Evolutionary conservation across 805 yeast species (phyloP).

Genomic region (Candida ulmi): DNA sequence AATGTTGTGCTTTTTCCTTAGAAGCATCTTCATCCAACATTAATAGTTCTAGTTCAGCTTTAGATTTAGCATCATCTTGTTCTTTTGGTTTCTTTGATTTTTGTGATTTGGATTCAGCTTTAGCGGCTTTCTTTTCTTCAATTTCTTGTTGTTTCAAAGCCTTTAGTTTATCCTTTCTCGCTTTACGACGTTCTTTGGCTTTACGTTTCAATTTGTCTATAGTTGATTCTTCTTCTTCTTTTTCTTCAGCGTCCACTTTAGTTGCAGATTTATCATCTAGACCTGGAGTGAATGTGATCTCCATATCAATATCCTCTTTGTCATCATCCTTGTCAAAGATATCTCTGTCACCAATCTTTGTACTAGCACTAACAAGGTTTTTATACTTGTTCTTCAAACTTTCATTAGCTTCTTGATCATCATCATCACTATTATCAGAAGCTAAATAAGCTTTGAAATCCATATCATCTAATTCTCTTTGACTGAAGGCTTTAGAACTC

Average conservation of each 20-base stretch:
- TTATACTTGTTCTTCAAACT: slow-evolving; percentile 54
- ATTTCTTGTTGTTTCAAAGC: slow-evolving; percentile 48
- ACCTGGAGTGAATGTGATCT: slow-evolving; percentile 92
- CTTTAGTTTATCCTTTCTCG: slow-evolving; percentile 73
- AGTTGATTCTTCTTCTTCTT: slow-evolving; percentile 55
- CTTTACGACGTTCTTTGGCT: slow-evolving; percentile 88
- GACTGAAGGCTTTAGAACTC: slow-evolving; percentile 77
- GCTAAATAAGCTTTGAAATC: slow-evolving; percentile 92
- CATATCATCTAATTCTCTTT: slow-evolving; percentile 83
- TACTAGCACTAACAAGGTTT: slow-evolving; percentile 42
- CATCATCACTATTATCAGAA: slow-evolving; percentile 60
- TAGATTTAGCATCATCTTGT: slow-evolving; percentile 34
- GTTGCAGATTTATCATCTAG: slow-evolving; percentile 39
- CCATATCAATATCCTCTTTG: slow-evolving; percentile 81
- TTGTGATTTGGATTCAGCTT: slow-evolving; percentile 22
- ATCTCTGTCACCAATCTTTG: slow-evolving; percentile 29
- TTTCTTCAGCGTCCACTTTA: slow-evolving; percentile 22
- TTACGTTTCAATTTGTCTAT: slow-evolving; percentile 77
- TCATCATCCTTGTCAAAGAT: slow-evolving; percentile 34
- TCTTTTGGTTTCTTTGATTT: slow-evolving; percentile 22
- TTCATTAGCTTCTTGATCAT: slow-evolving; percentile 26
- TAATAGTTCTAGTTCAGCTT: slow-evolving; percentile 69
- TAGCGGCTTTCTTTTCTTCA: slow-evolving; percentile 43
- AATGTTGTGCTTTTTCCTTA: slow-evolving; percentile 45
- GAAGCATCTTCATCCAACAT: slow-evolving; percentile 42